Base-by-base conservation (phyloP, 495 filamentous ascomycete genomes). In the Amphirosellinia nigrospora region DNA sequence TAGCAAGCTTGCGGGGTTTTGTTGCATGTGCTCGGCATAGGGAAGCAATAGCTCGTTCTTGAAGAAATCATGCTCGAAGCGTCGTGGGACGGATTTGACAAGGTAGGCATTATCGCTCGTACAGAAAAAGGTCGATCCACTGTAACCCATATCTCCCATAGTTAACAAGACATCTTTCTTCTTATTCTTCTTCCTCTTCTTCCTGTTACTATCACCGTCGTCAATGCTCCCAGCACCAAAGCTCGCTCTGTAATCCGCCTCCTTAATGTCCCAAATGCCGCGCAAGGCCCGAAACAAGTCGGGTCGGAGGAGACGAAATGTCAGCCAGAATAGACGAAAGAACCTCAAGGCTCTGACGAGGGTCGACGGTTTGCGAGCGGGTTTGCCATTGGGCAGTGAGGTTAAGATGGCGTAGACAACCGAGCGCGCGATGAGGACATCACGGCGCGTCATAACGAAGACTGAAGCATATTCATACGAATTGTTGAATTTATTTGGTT, bases 51-150 rank as follows among this genome's bases (percentile, higher is more conserved):
- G 80, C 41, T 91, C 88, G 2, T 86, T 76, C 65, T 85, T 81
- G 82, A 93, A 93, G 79, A 91, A 93, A 52, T 82, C 81, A 73
- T 92, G 83, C 68, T 93, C 90, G 68, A 89, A 91, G 43, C 84
- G 81, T 2, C 90, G 85, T 0, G 90, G 90, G 7, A 93, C 76
- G 11, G 87, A 89, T 73, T 93, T 93, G 73, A 92, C 82, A 3
- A 92, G 84, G 72, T 85, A 91, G 68, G 85, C 85, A 21, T 81
- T 80, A 71, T 92, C 86, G 26, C 82, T 72, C 0, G 89, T 92
- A 26, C 81, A 81, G 78, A 90, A 90, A 79, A 93, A 93, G n/a
- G 90, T 91, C 85, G 87, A 89, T 60, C 88, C 88, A 10, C 86
- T 89, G 70, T 87, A 88, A 0, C 88, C 88, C 72, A 90, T 72